Evolutionary conservation across 2,329 filamentous ascomycete species (phyloP).

Genomic region (Fusarium cicatricum): DNA sequence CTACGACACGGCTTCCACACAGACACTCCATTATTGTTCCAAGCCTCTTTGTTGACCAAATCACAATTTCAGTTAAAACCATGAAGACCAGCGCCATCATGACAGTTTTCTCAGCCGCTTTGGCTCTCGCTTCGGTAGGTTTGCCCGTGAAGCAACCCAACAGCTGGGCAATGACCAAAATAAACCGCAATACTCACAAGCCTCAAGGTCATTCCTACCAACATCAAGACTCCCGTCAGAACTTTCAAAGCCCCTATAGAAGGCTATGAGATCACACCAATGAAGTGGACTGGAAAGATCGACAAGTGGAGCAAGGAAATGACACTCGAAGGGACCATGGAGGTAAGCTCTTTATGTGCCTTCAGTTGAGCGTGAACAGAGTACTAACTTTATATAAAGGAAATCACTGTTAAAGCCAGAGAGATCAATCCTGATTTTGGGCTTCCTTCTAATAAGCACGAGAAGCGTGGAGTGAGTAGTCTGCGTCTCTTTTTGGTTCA

Average conservation of each 20-base stretch:
- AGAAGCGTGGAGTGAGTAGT: not conserved
- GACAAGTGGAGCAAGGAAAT: not conserved
- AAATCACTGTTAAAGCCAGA: conserved; percentile 1
- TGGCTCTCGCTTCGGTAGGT: conserved; percentile 5
- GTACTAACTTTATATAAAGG: not conserved
- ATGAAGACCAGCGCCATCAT: conserved; percentile 4
- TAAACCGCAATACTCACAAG: too few species aligned
- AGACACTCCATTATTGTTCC: too few species aligned
- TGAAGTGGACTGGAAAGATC: conserved; percentile 7
- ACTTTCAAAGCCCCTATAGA: not conserved
- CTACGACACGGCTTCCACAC: too few species aligned
- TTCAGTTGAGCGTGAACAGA: too few species aligned
- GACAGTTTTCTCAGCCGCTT: not conserved
- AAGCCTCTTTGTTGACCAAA: not conserved
- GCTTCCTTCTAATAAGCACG: not conserved
- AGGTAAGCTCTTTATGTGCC: too few species aligned
- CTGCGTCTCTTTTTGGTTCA: not conserved
- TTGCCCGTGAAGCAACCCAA: too few species aligned
- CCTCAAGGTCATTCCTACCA: not conserved
- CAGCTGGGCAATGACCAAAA: too few species aligned
- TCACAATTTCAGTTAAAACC: not conserved
- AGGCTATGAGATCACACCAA: not conserved
- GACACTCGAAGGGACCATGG: not conserved
- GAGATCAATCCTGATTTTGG: conserved; percentile 6
- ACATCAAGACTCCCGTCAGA: not conserved